Base-by-base conservation (phyloP, 2,329 filamentous ascomycete genomes). In the Decorospora gaudefroyi region DNA sequence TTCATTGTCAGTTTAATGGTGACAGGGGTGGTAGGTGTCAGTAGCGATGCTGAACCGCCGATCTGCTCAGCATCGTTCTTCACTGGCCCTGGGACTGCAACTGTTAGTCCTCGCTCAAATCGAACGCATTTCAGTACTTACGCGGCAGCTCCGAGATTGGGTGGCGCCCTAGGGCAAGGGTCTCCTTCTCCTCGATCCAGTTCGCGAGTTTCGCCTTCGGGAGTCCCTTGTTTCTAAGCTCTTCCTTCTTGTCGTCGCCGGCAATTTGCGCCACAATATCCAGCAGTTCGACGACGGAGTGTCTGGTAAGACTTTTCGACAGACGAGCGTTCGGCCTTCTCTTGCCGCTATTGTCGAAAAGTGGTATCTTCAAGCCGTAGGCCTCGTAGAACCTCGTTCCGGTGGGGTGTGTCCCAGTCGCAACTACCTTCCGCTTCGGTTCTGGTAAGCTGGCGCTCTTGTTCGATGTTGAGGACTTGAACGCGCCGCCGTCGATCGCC, bases 151-250 rank as follows among this genome's bases (percentile, higher is more conserved):
- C 35, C 7, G 37, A 54, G n/a, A 37, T 34, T 3, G 45, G 52
- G 13, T 55, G 41, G 15, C 48, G 40, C 11, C 53, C 53, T 4
- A 59, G 42, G 7, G 58, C 56, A 9, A 46, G 44, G 9, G 53
- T 57, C 34, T 64, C 59, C 12, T 43, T 50, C 11, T 47, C 35
- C 16, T 59, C 55, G 13, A 61, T 58, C 53, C 56, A 62, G 3
- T 41, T 44, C 9, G 44, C 53, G 11, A 62, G 51, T 5, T 35
- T 45, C 7, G 23, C 27, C 19, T 53, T 58, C 4, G 39, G 16
- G 4, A 18, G 9, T 13, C 39, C 32, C 10, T 15, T 38, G 4
- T 25, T 30, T 15, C 46, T 40, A 12, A 64, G 38, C 21, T 48
- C 39, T 10, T 46, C 13, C 2, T 30, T 50, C 19, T 54, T 54